phyloP scores from a whole-genome alignment of 2,329 filamentous ascomycete genomes.

The Ophiostoma fasciatum region DNA sequence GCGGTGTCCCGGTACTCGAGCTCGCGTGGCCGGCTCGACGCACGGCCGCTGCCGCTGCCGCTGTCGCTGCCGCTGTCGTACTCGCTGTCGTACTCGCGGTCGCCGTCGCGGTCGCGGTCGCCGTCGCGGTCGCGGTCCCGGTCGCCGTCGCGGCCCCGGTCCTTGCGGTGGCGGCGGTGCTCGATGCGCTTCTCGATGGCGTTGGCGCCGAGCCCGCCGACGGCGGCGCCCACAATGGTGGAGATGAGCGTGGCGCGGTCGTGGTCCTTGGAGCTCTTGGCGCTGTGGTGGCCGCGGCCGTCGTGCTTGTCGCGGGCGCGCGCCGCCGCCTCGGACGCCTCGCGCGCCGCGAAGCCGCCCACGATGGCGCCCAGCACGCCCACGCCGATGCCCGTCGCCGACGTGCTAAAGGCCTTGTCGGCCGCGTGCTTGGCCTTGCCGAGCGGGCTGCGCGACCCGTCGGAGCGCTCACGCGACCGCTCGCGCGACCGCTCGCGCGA shows the following conservation, averaged over 20 bases:
- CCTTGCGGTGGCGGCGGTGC: conserved; percentile 17
- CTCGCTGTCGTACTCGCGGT: too few relatives aligned
- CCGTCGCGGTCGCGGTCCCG: conserved; percentile 5
- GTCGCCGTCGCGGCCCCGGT: conserved; percentile 22
- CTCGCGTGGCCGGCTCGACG: conserved; percentile 4
- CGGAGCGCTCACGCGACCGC: conserved; percentile 5
- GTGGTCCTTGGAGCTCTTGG: conserved; percentile 16
- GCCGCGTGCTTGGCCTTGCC: conserved; percentile 26
- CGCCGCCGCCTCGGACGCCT: conserved; percentile 20
- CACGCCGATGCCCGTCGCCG: conserved; percentile 32
- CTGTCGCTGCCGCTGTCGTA: conserved; percentile 4
- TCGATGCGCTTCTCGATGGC: conserved; percentile 31
- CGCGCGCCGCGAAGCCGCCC: conserved; percentile 36
- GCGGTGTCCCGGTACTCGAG: too few relatives aligned
- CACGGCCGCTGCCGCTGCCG: conserved; percentile 1
- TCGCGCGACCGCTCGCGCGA: conserved; percentile 7
- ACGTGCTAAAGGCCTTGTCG: conserved; percentile 32
- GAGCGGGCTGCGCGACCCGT: conserved; percentile 19
- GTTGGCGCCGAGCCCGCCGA: conserved; percentile 39
- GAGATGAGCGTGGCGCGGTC: conserved; percentile 25
- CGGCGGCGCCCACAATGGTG: conserved; percentile 38
- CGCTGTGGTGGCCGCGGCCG: conserved; percentile 12
- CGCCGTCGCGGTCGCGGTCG: conserved; percentile 12
- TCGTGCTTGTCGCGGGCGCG: conserved; percentile 15
- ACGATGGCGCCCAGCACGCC: conserved; percentile 39